Base-by-base conservation (phyloP, 768 basidiomycete genomes). In the Steccherinum ochraceum region DNA sequence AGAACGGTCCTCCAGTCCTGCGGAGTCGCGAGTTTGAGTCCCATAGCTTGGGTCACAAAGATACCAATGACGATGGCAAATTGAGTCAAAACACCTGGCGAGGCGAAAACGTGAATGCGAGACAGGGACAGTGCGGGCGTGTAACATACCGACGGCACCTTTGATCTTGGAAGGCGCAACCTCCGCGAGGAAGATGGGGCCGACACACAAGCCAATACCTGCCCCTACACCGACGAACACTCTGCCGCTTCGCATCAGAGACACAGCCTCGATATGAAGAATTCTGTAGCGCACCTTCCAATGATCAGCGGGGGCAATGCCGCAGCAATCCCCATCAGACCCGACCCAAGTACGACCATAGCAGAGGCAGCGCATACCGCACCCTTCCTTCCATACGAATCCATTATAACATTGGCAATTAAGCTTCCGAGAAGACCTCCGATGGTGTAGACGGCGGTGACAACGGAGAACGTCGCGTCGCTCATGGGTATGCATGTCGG, bases 361-460 rank as follows among this genome's bases (percentile, higher is more conserved):
- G 72, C 54, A 1, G 87, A 76, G 48, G 81, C 88, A 24, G 79
- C 52, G 24, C 77, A 74, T 2, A 81, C 72, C 1, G 89, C 83
- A 10, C 81, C 81, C 52, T 76, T 86, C 24, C 90, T 78, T 2
- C 93, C 92, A 60, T 69, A 77, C 25, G 73, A 71, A 55, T 89
- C 86, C 76, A 88, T 87, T 51, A 84, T 59, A 18, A 77, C 60
- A 59, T 85, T 86, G 2, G 89, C 83, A 12, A 71, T 63, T 23
- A 86, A 60, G 61, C 89, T 90, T 5, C 92, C 93, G 13, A 83
- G 53, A 21, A 97, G 75, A 30, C 95, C 95, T 12, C 95, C 95
- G 13, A 89, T 66, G 1, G 93, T 93, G 69, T 91, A 96, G 23
- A 89, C 67, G 24, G 92, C 75, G 0, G 94, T 97, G 26, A 96